Evolutionary conservation across 2,329 filamentous ascomycete genomes (phyloP).

Genomic region (Plectosphaerella cucumerina): DNA sequence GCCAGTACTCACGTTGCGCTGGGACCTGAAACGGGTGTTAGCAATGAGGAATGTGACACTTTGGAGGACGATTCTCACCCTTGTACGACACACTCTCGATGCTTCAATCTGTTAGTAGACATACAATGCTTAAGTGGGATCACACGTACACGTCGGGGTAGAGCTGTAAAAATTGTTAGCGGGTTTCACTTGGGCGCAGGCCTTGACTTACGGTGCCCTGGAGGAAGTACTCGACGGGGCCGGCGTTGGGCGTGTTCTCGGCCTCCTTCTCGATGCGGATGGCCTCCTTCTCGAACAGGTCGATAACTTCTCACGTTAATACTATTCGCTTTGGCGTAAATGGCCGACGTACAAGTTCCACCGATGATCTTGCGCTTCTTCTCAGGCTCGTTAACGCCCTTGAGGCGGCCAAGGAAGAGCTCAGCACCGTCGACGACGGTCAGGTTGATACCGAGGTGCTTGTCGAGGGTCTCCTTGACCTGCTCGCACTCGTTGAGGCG

Average conservation of each 20-base stretch:
- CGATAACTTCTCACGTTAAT: slow-evolving; percentile 27
- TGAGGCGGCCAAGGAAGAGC: slow-evolving; percentile 71
- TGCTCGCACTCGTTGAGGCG: slow-evolving; percentile 78
- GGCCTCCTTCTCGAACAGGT: slow-evolving; percentile 76
- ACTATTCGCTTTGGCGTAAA: not conserved
- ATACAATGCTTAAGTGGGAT: too few species aligned
- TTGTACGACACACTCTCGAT: slow-evolving; percentile 47
- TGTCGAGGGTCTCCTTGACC: slow-evolving; percentile 73
- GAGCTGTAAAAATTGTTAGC: not conserved
- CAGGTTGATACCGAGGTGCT: slow-evolving; percentile 85
- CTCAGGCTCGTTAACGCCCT: slow-evolving; percentile 75
- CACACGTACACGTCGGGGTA: not conserved
- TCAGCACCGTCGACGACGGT: slow-evolving; percentile 79
- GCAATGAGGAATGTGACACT: not conserved
- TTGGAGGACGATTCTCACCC: slow-evolving; percentile 1
- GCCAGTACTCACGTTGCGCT: not conserved
- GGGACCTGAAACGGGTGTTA: not conserved
- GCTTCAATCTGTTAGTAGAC: not conserved
- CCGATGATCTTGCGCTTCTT: slow-evolving; percentile 91
- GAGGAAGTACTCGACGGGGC: slow-evolving; percentile 79
- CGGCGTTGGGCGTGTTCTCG: slow-evolving; percentile 61
- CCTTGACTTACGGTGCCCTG: slow-evolving; percentile 59
- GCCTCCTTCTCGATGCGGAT: slow-evolving; percentile 64
- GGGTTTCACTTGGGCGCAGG: too few species aligned
- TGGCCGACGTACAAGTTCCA: slow-evolving; percentile 40